Evolutionary conservation across 1,284 basidiomycete species (phyloP).

Genomic region (Pyrrhoderma noxium): DNA sequence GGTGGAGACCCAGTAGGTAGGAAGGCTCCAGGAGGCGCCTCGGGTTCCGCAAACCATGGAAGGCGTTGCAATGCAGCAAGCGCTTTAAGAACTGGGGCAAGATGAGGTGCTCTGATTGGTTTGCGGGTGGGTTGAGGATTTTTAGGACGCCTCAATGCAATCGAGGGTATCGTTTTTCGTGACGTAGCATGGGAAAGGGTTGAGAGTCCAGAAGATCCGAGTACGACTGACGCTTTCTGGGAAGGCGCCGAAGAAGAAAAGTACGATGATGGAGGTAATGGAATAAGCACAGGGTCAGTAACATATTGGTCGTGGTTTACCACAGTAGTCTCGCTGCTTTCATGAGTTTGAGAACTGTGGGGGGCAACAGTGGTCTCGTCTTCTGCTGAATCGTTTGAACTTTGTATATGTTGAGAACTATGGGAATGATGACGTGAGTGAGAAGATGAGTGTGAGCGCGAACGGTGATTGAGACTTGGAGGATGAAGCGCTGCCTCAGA

Average conservation of each 20-base stretch:
- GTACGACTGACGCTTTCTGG: too few relatives aligned
- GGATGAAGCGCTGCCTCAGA: too few relatives aligned
- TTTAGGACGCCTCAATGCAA: too few relatives aligned
- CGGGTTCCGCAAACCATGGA: constrained; percentile 10
- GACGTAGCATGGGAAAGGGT: too few relatives aligned
- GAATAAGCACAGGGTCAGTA: not conserved
- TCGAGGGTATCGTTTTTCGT: too few relatives aligned
- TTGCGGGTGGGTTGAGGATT: too few relatives aligned
- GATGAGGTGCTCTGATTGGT: not conserved
- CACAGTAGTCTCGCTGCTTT: constrained; percentile 1
- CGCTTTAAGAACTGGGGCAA: not conserved
- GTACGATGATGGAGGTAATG: not conserved
- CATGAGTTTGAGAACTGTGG: not conserved
- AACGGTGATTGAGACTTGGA: not conserved
- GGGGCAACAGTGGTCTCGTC: not conserved
- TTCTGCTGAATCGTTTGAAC: too few relatives aligned
- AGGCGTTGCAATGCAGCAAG: constrained; percentile 5
- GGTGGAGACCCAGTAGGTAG: constrained; percentile 1
- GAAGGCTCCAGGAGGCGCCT: not conserved
- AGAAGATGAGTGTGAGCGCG: not conserved
- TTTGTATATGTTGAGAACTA: not conserved
- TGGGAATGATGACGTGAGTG: not conserved
- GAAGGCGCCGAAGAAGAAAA: not conserved
- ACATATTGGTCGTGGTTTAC: constrained; percentile 1
- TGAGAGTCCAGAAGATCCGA: too few relatives aligned